Conservation (phyloP, 164 flowering plant genomes). For the Kalanchoe fedtschenkoi region DNA sequence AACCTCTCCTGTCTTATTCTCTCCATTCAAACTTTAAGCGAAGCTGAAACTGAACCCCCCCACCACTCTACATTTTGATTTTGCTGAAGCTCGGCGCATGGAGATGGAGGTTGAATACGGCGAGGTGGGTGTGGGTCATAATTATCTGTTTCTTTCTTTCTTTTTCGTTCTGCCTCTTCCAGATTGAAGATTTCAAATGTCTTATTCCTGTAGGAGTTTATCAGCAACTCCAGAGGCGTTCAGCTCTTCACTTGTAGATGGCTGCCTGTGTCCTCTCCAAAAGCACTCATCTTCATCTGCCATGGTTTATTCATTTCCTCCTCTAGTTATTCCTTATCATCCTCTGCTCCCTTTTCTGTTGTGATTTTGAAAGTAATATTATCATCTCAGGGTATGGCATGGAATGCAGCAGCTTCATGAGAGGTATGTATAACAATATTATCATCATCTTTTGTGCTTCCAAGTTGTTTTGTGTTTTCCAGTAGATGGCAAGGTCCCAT, state of each 20-base stretch:
- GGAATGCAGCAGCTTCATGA: slow-evolving; percentile 95
- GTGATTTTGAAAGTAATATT: slow-evolving; percentile 16
- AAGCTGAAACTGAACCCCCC: no score
- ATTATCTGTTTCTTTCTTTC: slow-evolving; percentile 1
- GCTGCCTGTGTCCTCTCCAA: slow-evolving; percentile 75
- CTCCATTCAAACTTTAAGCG: no score
- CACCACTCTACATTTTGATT: no score
- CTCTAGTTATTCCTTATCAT: slow-evolving; percentile 8
- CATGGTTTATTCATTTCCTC: slow-evolving; percentile 58
- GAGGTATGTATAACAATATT: slow-evolving; percentile 50
- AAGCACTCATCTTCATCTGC: slow-evolving; percentile 81
- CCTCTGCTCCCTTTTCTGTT: slow-evolving; percentile 1
- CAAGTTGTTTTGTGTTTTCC: no score
- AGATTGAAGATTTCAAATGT: neutral
- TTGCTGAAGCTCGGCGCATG: neutral
- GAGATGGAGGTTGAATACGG: slow-evolving; percentile 46
- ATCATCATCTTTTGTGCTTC: no score
- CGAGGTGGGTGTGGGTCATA: slow-evolving; percentile 30
- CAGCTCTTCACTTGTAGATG: slow-evolving; percentile 89
- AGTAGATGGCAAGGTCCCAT: no score
- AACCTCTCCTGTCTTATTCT: no score
- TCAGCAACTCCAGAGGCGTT: slow-evolving; percentile 71
- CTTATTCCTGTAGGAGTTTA: slow-evolving; percentile 38
- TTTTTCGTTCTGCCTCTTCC: neutral
- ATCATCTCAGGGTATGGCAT: slow-evolving; percentile 83